Base-by-base conservation (phyloP, 257 asterid species). In the Fraxinus americana region DNA sequence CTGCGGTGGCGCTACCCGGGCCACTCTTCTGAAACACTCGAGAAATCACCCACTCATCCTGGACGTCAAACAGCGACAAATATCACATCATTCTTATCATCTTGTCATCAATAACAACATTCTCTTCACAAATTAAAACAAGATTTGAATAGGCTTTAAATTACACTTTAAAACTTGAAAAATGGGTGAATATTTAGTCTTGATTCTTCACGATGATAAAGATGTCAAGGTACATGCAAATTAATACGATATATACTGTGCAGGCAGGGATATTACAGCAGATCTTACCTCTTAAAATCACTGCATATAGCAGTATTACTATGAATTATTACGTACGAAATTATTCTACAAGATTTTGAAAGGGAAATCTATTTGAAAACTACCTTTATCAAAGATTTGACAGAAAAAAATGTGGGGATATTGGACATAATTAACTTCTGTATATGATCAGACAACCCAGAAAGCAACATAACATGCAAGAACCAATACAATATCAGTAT, bases 11-110 rank as follows among this genome's bases (percentile, higher is more conserved):
- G 19, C 71, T 73, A 4, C 88, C 87, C 16, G 84, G 70, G 4
- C 85, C 86, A n/a, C 77, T 85, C 86, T 94, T 94, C 16, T 90
- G 91, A 38, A 92, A 94, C 67, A 94, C 93, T 25, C 98, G 85
- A 1, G 97, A 94, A 63, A 94, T 94, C 2, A 94, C 98, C 98
- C 98, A 94, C 81, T 94, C 98, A 29, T 93, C 98, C 98, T 94
- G 74, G 1, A 29, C 1, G 35, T 14, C 30, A n/a, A 59, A 9
- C 12, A 11, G 48, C 11, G 48, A 16, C 65, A 59, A 21, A 2
- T 7, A 1, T 4, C 45, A 80, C 65, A 75, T 77, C 82, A 80
- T 72, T 70, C 19, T 16, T 5, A 50, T 11, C 4, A 36, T 36
- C 39, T 36, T 45, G 17, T 2, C 17, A 2, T 30, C 36, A 19